A percentile compares a stretch with the other conserved stretches of the same genome.
Conservation (phyloP, 2,329 filamentous ascomycete genomes). For the Fusarium begoniae region DNA sequence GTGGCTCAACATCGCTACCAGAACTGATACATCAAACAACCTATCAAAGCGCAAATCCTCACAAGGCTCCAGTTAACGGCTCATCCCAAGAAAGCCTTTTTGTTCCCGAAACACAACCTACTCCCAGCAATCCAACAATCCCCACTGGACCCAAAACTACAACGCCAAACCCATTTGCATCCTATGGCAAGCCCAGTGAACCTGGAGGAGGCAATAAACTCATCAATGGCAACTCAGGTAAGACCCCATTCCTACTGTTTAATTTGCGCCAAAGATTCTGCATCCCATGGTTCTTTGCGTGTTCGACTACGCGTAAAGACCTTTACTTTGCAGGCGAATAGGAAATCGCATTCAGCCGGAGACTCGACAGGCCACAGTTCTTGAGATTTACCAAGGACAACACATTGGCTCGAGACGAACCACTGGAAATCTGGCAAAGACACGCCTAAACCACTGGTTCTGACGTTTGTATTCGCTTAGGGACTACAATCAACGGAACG, state of each 20-base stretch:
- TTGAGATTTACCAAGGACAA: slow-evolving; percentile 24
- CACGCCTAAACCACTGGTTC: slow-evolving; percentile 42
- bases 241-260: slow-evolving; percentile 29
- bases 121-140: slow-evolving; percentile 1
- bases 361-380: slow-evolving; percentile 39
- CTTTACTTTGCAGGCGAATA: slow-evolving; percentile 33
- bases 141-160: slow-evolving; percentile 11
- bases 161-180: slow-evolving; percentile 22
- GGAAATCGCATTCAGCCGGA: slow-evolving; percentile 40
- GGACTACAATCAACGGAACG: slow-evolving; percentile 39
- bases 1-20: slow-evolving; percentile 60
- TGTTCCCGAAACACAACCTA: slow-evolving; percentile 29
- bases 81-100: slow-evolving; percentile 44
- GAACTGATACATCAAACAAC: slow-evolving; percentile 66
- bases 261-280: slow-evolving; percentile 41
- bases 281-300: slow-evolving; percentile 26
- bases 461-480: slow-evolving; percentile 44
- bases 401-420: slow-evolving; percentile 40
- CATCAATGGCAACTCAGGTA: slow-evolving; percentile 37
- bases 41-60: slow-evolving; percentile 50
- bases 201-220: slow-evolving; percentile 9
- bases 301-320: slow-evolving; percentile 7
- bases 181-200: slow-evolving; percentile 7
- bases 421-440: slow-evolving; percentile 43
- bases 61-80: slow-evolving; percentile 22